phyloP scores from a whole-genome alignment of 2,329 filamentous ascomycete genomes.

The Cylindrodendrum hubeiense region DNA sequence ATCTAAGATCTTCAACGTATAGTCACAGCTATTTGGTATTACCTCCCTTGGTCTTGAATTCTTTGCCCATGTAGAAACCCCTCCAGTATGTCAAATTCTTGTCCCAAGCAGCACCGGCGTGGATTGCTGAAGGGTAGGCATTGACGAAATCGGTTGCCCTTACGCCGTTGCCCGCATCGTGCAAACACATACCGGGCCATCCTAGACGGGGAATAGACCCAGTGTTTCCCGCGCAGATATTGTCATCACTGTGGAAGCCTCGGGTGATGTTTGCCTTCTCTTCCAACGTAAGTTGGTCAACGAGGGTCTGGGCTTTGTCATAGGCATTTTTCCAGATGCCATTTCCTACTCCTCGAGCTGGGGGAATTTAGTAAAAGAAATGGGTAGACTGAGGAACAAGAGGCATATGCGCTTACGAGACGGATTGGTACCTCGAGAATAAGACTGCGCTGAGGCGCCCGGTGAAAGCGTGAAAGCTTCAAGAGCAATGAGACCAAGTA shows the following conservation, averaged over 20 bases:
- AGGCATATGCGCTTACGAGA: constrained; percentile 30
- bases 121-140: constrained; percentile 61
- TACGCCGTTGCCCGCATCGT: constrained; percentile 64
- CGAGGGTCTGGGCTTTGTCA: constrained; percentile 53
- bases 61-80: constrained; percentile 65
- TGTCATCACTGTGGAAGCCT: constrained; percentile 61
- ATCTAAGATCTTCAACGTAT: accelerated
- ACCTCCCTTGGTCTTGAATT: constrained; percentile 69
- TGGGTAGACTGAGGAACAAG: constrained; percentile 13
- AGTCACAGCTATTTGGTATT: constrained; percentile 50
- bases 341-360: constrained; percentile 29
- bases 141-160: constrained; percentile 61
- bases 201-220: constrained; percentile 58
- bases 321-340: constrained; percentile 60
- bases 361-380: neutral
- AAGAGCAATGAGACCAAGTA: neutral
- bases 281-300: constrained; percentile 73
- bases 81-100: constrained; percentile 63
- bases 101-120: constrained; percentile 67
- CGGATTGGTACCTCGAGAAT: constrained; percentile 17
- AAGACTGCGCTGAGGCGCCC: neutral
- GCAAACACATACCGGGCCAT: constrained; percentile 62
- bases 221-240: constrained; percentile 60
- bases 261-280: constrained; percentile 69
- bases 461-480: constrained; percentile 4